Evolutionary conservation across 1,284 basidiomycete species (phyloP).

Genomic region (Singerocomus rubriflavus): DNA sequence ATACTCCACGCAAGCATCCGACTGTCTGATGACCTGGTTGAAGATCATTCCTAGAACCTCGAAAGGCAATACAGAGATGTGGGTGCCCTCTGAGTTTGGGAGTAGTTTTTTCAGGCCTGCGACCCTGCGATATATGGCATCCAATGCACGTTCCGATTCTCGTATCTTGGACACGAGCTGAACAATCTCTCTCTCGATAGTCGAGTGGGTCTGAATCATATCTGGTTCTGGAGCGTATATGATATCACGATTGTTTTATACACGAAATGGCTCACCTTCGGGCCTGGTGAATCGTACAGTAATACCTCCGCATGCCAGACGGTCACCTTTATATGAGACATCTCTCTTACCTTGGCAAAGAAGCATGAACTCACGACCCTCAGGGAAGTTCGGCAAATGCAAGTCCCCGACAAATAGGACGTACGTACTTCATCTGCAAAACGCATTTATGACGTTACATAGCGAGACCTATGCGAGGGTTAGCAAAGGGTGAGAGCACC

Average conservation of each 20-base stretch:
- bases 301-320: not conserved
- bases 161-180: slow-evolving; percentile 22
- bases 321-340: slow-evolving; percentile 17
- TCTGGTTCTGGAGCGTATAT: slow-evolving; percentile 2
- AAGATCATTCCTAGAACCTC: slow-evolving; percentile 29
- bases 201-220: slow-evolving; percentile 6
- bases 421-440: no score
- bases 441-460: no score
- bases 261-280: slow-evolving; percentile 14
- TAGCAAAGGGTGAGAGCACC: no score
- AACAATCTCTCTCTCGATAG: slow-evolving; percentile 15
- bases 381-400: no score
- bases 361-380: not conserved
- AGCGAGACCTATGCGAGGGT: no score
- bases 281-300: not conserved
- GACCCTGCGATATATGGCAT: slow-evolving; percentile 20
- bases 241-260: not conserved
- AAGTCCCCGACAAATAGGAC: no score
- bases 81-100: not conserved
- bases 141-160: slow-evolving; percentile 21
- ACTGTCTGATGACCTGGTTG: slow-evolving; percentile 14
- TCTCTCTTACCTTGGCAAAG: not conserved
- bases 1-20: slow-evolving; percentile 2
- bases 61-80: slow-evolving; percentile 21
- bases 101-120: slow-evolving; percentile 13